These are phyloP conservation scores for Eucalyptus camaldulensis DNA, from an alignment of 345 rosid species.

Conservation along the genomic window DNA sequence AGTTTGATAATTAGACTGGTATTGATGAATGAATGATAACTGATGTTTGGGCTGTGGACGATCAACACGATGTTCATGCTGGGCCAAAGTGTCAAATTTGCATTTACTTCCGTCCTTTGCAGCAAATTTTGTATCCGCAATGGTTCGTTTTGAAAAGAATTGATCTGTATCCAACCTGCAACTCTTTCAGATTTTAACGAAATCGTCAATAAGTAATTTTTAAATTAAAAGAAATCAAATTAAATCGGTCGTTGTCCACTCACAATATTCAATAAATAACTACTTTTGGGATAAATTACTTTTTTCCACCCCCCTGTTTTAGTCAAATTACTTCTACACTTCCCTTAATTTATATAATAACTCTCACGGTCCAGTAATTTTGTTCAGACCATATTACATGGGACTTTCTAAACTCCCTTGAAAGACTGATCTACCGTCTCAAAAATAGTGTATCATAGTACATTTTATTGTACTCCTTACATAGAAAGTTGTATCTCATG, in stretches of 20 bases:
- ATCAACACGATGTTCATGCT: background rate
- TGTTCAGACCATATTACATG: background rate
- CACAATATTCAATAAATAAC: background rate
- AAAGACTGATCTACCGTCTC: background rate
- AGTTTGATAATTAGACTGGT: background rate
- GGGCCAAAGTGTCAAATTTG: background rate
- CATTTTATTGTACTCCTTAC: background rate
- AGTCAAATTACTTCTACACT: background rate
- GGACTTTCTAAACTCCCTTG: background rate
- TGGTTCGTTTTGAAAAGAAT: background rate
- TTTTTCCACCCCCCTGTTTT: background rate
- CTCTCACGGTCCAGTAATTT: background rate
- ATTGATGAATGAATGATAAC: background rate
- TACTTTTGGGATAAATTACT: background rate
- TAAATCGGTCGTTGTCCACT: background rate
- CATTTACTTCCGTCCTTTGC: background rate
- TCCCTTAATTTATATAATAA: background rate
- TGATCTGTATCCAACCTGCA: background rate
- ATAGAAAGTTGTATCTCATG: background rate
- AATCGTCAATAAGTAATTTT: background rate
- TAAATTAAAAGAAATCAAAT: background rate
- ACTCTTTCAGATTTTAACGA: background rate
- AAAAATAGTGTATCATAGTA: background rate
- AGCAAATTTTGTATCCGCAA: background rate
- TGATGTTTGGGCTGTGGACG: background rate